phyloP scores from a whole-genome alignment of 306 rosid genomes.

The Cotoneaster glaucophyllus region DNA sequence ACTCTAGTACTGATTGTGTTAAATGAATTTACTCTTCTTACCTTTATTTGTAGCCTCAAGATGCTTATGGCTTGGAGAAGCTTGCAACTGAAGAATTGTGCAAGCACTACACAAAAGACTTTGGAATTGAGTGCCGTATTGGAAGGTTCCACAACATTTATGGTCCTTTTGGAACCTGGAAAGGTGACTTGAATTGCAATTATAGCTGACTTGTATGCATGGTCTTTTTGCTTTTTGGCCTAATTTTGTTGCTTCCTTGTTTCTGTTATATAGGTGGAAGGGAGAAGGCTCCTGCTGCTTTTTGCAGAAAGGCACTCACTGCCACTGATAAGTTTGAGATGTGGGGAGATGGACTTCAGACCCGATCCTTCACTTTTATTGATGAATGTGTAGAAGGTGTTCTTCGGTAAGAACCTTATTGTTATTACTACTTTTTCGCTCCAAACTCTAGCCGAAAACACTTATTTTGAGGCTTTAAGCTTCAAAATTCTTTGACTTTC shows the following conservation, averaged over 20 bases:
- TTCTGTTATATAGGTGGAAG: conserved; percentile 63
- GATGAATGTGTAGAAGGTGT: conserved; percentile 99
- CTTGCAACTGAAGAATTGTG: conserved; percentile 99
- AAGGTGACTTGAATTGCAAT: conserved; percentile 45
- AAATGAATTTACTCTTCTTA: conserved; percentile 7
- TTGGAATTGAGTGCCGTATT: conserved; percentile 87
- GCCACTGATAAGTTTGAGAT: conserved; percentile 83
- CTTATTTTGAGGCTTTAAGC: background rate
- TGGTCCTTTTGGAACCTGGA: conserved; percentile 99
- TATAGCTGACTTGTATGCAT: background rate
- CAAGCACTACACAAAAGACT: conserved; percentile 92
- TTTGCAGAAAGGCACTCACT: conserved; percentile 77
- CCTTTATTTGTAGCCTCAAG: conserved; percentile 70
- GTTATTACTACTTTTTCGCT: background rate
- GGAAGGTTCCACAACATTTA: conserved; percentile 98
- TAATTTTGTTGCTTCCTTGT: conserved; percentile 16
- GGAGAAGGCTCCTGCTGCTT: conserved; percentile 99
- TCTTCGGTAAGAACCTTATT: conserved; percentile 51
- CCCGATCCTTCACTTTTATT: conserved; percentile 94
- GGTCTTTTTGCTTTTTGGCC: conserved; percentile 11
- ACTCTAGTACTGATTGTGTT: conserved; percentile 5
- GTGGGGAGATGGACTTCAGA: conserved; percentile 99
- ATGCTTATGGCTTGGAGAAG: conserved; percentile 98
- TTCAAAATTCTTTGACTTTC: background rate
- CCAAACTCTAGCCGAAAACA: background rate